These are phyloP conservation scores for Tylopilus intermedius DNA, from an alignment of 768 basidiomycete genomes.

Conservation along the genomic window DNA sequence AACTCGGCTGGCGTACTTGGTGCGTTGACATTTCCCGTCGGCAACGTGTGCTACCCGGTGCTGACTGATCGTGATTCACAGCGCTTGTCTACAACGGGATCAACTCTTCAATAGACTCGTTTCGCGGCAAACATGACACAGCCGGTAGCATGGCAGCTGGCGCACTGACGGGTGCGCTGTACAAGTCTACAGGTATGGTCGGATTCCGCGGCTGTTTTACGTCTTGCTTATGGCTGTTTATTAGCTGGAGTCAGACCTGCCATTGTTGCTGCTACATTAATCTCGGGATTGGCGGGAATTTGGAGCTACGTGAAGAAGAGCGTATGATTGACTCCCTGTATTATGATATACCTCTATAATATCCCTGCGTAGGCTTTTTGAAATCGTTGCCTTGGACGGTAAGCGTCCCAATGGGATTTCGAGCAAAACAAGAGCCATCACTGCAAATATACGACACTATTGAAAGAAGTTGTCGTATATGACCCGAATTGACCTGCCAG, in stretches of 20 bases:
- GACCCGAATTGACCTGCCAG: constrained; percentile 23
- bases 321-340: constrained; percentile 56
- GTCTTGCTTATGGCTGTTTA: constrained; percentile 36
- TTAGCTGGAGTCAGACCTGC: constrained; percentile 91
- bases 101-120: constrained; percentile 88
- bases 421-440: constrained; percentile 14
- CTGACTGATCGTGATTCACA: constrained; percentile 40
- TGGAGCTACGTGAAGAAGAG: constrained; percentile 95
- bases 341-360: constrained; percentile 40
- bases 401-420: constrained; percentile 29
- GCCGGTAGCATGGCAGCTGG: constrained; percentile 91
- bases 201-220: constrained; percentile 29
- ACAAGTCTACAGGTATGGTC: constrained; percentile 85
- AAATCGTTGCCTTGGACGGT: constrained; percentile 12
- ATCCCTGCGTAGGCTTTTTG: constrained; percentile 37
- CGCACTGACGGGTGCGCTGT: constrained; percentile 83
- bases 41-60: constrained; percentile 25
- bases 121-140: constrained; percentile 88
- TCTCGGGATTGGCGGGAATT: constrained; percentile 83
- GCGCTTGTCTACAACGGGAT: constrained; percentile 94
- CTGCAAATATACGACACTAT: constrained; percentile 21
- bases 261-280: constrained; percentile 80
- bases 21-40: constrained; percentile 46
- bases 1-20: constrained; percentile 98
- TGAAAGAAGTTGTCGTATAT: constrained; percentile 30